phyloP scores from a whole-genome alignment of 2,329 filamentous ascomycete species.

The Huntiella omanensis region DNA sequence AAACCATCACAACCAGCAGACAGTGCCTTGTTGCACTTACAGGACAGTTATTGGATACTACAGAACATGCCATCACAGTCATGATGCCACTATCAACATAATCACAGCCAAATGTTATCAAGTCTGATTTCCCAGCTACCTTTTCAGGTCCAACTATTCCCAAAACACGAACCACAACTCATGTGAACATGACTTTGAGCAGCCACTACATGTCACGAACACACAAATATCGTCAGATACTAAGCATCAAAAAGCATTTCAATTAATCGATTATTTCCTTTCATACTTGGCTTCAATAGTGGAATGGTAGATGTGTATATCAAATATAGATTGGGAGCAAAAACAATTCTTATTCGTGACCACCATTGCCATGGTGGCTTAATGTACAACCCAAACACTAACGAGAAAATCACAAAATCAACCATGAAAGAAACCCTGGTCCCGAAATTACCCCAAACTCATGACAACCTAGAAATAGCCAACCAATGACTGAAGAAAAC shows the following conservation, averaged over 20 bases:
- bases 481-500: slow-evolving; percentile 26
- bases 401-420: slow-evolving; percentile 32
- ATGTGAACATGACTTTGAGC: too few species aligned
- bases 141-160: not conserved
- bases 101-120: too few species aligned
- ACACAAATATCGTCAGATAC: too few species aligned
- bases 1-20: not conserved
- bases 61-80: not conserved
- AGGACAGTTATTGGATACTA: not conserved
- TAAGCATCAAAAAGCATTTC: too few species aligned
- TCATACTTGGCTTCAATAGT: too few species aligned
- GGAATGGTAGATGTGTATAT: too few species aligned
- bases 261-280: too few species aligned
- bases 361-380: slow-evolving; percentile 43
- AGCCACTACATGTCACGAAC: too few species aligned
- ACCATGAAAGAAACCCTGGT: slow-evolving; percentile 45
- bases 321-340: slow-evolving; percentile 6
- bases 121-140: too few species aligned
- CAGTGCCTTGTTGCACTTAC: not conserved
- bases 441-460: slow-evolving; percentile 56
- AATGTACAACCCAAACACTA: slow-evolving; percentile 52
- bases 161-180: too few species aligned
- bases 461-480: slow-evolving; percentile 52
- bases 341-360: slow-evolving; percentile 39
- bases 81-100: too few species aligned